Conservation (phyloP, 768 basidiomycete genomes). For the Suillus subalutaceus region DNA sequence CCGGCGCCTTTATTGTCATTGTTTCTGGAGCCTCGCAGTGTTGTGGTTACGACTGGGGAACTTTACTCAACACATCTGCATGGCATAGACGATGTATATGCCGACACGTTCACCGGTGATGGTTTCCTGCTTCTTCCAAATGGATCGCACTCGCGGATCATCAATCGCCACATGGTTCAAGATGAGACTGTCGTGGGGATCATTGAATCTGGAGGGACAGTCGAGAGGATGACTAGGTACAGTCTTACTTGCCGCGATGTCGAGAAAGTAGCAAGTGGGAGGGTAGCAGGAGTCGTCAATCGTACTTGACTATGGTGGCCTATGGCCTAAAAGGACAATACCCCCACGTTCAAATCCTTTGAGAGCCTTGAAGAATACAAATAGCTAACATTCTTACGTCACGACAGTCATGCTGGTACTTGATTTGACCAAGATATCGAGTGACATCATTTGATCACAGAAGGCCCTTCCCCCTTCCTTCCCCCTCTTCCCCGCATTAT, state of each 20-base stretch:
- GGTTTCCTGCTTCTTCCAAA: conserved; percentile 27
- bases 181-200: conserved; percentile 41
- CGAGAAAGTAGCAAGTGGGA: conserved; percentile 48
- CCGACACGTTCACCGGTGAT: conserved; percentile 47
- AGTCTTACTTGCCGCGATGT: conserved; percentile 90
- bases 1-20: conserved; percentile 68
- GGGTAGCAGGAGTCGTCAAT: background rate
- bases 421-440: background rate
- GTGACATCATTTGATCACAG: background rate
- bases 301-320: background rate
- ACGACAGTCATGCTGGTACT: background rate
- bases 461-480: background rate
- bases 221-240: conserved; percentile 64
- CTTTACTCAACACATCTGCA: conserved; percentile 80
- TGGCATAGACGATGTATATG: conserved; percentile 66
- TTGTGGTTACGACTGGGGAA: conserved; percentile 70
- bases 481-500: conserved; percentile 8
- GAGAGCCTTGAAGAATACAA: no score
- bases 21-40: conserved; percentile 83
- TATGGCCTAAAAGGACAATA: background rate
- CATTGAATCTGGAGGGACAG: conserved; percentile 49
- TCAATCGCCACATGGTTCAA: conserved; percentile 60
- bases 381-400: background rate
- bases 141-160: conserved; percentile 42
- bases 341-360: background rate